Evolutionary conservation across 495 filamentous ascomycete genomes (phyloP), one percentile per base, ranked within the genome.

Genomic region (Penicillium lagena): DNA sequence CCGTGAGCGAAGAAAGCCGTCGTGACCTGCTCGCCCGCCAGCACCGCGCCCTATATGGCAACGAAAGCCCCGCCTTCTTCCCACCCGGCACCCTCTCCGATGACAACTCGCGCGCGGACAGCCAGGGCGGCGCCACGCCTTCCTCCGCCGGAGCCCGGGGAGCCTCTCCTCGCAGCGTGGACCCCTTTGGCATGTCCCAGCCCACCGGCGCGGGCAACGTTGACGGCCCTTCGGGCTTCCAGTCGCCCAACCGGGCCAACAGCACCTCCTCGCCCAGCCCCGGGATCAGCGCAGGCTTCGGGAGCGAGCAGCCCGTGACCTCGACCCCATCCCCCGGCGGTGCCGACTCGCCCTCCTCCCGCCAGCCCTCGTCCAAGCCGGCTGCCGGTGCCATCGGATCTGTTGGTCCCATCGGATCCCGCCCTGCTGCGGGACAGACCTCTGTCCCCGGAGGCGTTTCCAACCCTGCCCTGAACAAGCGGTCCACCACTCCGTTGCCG

Each of bases 11-110:
- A 71, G 93, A 97, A 40, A 90, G 95, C 47, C 89, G 93, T 58
- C 91, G 93, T 47, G 90, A 96, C 46, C 80, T 98, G 55, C 91
- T 98, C 56, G 86, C 90, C 53, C 90, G 90, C 58, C 93, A 98
- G 66, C 89, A 93, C 63, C 86, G 84, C 51, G 89, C 89, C 39
- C 67, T 98, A 52, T 98, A 96, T 65, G 88, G 88, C 60, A 78
- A 81, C 48, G 83, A 90, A 47, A 78, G 76, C 56, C 76, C 65
- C 40, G 60, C 66, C 35, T 89, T 79, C 63, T 72, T 75, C 47
- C 79, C 79, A 42, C 68, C 69, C 36, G 78, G 64, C 46, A 75
- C 65, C 51, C 81, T 85, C 59, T 70, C 70, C 29, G 81, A 87
- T 46, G 87, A 91, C 38, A 67, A 67, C 34, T 64, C 79, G 35